Percentiles rank a stretch among this genome's conserved stretches.
phyloP scores from a whole-genome alignment of 257 asterid species.

The Solanum corneliomulleri region DNA sequence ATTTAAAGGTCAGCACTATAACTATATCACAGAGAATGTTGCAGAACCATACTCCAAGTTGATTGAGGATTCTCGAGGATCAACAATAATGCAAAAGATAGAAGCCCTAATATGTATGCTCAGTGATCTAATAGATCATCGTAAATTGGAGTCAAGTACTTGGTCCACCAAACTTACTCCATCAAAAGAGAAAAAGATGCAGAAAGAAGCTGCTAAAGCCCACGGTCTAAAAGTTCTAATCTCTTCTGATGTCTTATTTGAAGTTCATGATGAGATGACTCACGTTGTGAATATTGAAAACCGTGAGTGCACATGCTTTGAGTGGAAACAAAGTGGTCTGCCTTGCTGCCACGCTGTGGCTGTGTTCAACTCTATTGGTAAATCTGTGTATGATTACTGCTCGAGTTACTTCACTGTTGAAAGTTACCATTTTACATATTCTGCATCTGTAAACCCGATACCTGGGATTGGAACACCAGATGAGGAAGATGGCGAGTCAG shows the following conservation, averaged over 20 bases:
- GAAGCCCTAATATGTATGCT: slow-evolving; percentile 52
- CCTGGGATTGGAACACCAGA: slow-evolving; percentile 34
- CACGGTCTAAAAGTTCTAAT: slow-evolving; percentile 48
- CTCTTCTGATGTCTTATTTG: slow-evolving; percentile 64
- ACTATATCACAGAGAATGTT: slow-evolving; percentile 46
- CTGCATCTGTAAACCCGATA: slow-evolving; percentile 35
- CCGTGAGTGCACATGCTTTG: slow-evolving; percentile 71
- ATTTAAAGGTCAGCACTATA: slow-evolving; percentile 59
- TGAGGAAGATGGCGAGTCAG: slow-evolving; percentile 24
- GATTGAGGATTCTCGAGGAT: slow-evolving; percentile 58
- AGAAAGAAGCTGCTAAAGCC: slow-evolving; percentile 44
- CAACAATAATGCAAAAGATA: slow-evolving; percentile 71
- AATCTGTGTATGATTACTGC: slow-evolving; percentile 49
- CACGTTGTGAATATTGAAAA: slow-evolving; percentile 68
- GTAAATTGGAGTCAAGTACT: slow-evolving; percentile 31
- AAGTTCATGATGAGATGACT: slow-evolving; percentile 78
- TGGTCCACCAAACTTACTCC: slow-evolving; percentile 66
- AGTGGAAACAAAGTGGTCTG: slow-evolving; percentile 50
- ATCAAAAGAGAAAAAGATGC: slow-evolving; percentile 48
- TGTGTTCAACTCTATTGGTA: slow-evolving; percentile 39
- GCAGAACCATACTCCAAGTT: slow-evolving; percentile 55
- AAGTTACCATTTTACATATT: slow-evolving; percentile 41
- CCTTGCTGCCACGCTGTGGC: slow-evolving; percentile 87
- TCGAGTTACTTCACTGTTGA: slow-evolving; percentile 47
- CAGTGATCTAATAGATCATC: slow-evolving; percentile 33